Evolutionary conservation across 768 basidiomycete species (phyloP).

Genomic region (Mycena leptocephala): DNA sequence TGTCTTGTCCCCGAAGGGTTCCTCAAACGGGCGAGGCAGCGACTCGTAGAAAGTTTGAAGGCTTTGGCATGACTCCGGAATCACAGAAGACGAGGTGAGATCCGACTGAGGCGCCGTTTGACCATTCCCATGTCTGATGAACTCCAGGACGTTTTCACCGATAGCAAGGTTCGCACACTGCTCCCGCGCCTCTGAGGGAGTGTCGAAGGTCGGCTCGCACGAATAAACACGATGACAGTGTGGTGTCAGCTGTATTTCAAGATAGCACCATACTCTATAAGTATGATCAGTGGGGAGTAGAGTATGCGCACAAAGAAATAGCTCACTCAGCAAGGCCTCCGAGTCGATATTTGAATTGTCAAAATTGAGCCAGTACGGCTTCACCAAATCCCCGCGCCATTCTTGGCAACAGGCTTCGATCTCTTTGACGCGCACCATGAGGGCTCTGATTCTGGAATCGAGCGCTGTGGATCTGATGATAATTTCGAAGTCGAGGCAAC

Average conservation of each 20-base stretch:
- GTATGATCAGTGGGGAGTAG: background rate
- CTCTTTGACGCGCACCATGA: constrained; percentile 45
- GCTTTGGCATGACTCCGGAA: background rate
- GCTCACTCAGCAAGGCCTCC: constrained; percentile 55
- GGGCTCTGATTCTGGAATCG: background rate
- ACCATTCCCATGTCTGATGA: constrained; percentile 71
- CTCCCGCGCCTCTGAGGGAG: constrained; percentile 61
- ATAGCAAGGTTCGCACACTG: constrained; percentile 72
- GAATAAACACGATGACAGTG: constrained; percentile 70
- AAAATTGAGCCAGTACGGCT: constrained; percentile 69
- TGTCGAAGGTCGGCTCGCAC: constrained; percentile 60
- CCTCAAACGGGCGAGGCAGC: constrained; percentile 77
- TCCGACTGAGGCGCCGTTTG: constrained; percentile 48
- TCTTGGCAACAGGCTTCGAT: constrained; percentile 71
- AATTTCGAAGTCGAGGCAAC: constrained; percentile 18
- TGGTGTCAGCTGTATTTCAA: constrained; percentile 67
- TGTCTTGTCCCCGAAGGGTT: constrained; percentile 62
- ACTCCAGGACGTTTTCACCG: constrained; percentile 69
- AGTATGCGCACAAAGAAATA: background rate
- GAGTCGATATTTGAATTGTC: constrained; percentile 61
- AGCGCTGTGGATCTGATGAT: background rate
- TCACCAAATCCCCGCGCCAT: constrained; percentile 69
- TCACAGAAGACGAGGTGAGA: background rate
- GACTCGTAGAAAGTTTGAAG: constrained; percentile 76
- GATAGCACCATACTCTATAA: constrained; percentile 68